These are phyloP conservation scores for Malus fusca DNA, from an alignment of 306 rosid genomes.

Conservation along the genomic window DNA sequence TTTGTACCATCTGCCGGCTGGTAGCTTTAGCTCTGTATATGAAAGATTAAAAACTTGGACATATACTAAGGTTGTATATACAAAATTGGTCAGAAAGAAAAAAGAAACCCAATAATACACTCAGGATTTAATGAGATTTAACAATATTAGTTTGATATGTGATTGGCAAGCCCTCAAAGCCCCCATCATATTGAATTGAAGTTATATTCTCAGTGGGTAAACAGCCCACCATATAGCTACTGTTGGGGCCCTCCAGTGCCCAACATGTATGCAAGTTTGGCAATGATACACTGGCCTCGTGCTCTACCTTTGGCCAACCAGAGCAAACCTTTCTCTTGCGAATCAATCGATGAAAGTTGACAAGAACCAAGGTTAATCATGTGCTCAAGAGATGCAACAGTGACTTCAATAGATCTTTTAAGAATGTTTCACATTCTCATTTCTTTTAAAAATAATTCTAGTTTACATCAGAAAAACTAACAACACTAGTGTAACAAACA, in stretches of 20 bases:
- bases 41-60: not conserved
- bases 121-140: not conserved
- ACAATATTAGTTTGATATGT: not conserved
- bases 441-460: not conserved
- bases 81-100: not conserved
- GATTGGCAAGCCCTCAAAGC: constrained; percentile 6
- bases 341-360: not conserved
- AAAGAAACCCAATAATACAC: not conserved
- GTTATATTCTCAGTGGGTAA: not conserved
- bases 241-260: not conserved
- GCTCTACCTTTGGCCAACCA: not conserved
- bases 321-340: not conserved
- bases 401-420: not conserved
- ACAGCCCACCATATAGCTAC: not conserved
- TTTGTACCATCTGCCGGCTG: constrained; percentile 11
- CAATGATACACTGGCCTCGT: not conserved
- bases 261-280: not conserved
- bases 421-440: not conserved
- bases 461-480: not conserved
- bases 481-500: not conserved
- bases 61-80: not conserved
- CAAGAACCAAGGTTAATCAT: not conserved
- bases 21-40: not conserved
- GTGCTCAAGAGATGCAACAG: not conserved
- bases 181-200: not conserved